A percentile compares a stretch with the other conserved stretches of the same genome.
phyloP scores from a whole-genome alignment of 306 rosid genomes.

The Prunus mongolica region DNA sequence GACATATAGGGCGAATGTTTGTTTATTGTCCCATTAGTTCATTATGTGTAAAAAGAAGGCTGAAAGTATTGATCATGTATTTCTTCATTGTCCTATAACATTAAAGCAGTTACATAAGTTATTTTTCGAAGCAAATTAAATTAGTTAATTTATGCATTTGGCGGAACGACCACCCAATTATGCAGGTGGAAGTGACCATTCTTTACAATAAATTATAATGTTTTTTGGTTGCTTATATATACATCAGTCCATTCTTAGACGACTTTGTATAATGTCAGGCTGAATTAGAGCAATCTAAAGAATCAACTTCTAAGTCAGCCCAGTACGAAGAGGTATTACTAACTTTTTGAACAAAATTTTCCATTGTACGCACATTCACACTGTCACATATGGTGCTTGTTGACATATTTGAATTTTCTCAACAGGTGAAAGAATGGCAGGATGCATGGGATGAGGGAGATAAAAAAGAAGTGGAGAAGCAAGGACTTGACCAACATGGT shows the following conservation, averaged over 20 bases:
- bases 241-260: constrained; percentile 4
- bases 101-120: no score
- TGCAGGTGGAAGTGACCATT: neutral
- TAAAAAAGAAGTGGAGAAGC: constrained; percentile 33
- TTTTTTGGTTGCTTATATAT: constrained; percentile 10
- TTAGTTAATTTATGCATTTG: neutral
- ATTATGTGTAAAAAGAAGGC: no score
- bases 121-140: neutral
- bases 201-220: constrained; percentile 5
- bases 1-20: no score
- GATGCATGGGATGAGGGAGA: constrained; percentile 81
- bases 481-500: constrained; percentile 54
- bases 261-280: constrained; percentile 43
- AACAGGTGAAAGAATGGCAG: constrained; percentile 80
- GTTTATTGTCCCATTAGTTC: no score
- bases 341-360: neutral
- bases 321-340: constrained; percentile 49
- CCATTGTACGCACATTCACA: neutral
- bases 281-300: constrained; percentile 47
- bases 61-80: neutral
- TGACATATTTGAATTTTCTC: constrained; percentile 16
- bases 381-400: neutral
- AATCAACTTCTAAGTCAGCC: constrained; percentile 48
- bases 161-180: neutral
- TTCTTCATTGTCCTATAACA: neutral